These are phyloP conservation scores for Metschnikowia santaceciliae DNA, from an alignment of 805 yeast genomes.

Conservation along the genomic window DNA sequence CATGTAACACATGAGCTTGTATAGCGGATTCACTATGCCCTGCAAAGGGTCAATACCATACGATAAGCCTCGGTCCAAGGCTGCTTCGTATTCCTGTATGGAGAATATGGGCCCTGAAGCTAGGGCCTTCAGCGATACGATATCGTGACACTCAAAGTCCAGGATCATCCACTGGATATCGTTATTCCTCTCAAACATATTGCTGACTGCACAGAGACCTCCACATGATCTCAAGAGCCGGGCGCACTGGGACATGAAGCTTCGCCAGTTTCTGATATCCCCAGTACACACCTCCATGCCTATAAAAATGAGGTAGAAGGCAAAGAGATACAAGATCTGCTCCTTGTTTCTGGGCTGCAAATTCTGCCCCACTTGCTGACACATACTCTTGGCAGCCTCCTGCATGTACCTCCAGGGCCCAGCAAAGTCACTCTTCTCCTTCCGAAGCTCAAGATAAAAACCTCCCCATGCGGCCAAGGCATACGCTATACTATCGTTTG, in stretches of 20 bases:
- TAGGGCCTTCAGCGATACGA: slow-evolving; percentile 17
- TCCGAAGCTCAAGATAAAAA: slow-evolving; percentile 15
- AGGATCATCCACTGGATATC: slow-evolving; percentile 21
- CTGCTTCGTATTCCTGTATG: slow-evolving; percentile 13
- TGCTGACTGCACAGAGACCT: slow-evolving; percentile 13
- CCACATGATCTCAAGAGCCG: slow-evolving; percentile 14
- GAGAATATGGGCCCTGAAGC: slow-evolving; percentile 17
- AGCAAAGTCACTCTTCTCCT: slow-evolving; percentile 14
- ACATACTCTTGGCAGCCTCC: slow-evolving; percentile 18
- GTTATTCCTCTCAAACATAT: slow-evolving; percentile 13
- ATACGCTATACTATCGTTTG: slow-evolving; percentile 16
- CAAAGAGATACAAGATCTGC: slow-evolving; percentile 15
- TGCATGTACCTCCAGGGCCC: slow-evolving; percentile 21
- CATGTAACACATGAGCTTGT: slow-evolving; percentile 15
- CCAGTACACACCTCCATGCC: slow-evolving; percentile 22
- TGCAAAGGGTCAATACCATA: slow-evolving; percentile 20
- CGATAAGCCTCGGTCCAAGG: slow-evolving; percentile 10
- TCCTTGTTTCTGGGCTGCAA: slow-evolving; percentile 12
- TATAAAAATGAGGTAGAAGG: slow-evolving; percentile 18
- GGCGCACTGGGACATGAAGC: slow-evolving; percentile 15
- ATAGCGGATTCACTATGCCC: slow-evolving; percentile 16
- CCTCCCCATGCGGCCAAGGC: slow-evolving; percentile 23
- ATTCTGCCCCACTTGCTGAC: slow-evolving; percentile 14
- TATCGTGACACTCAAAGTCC: slow-evolving; percentile 21
- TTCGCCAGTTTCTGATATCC: slow-evolving; percentile 20